Percentiles rank a stretch among this genome's conserved stretches.
Conservation (phyloP, 2,329 filamentous ascomycete species). For the Colletotrichum sp. region DNA sequence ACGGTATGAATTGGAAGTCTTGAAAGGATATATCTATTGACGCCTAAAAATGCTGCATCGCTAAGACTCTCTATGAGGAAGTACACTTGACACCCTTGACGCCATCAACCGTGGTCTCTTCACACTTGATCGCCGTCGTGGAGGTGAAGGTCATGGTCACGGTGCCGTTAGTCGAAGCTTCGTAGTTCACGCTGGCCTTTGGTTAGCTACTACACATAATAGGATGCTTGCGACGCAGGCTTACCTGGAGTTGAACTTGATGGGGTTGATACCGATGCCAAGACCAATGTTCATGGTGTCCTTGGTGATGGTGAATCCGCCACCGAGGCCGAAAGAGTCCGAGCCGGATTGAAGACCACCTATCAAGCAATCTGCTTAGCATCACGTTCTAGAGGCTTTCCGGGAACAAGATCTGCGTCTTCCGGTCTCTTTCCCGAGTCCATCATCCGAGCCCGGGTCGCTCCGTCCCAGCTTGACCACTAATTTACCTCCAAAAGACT, state of each 20-base stretch:
- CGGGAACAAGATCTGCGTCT: background rate
- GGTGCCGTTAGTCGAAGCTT: constrained; percentile 8
- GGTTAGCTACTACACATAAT: background rate
- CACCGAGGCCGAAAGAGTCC: constrained; percentile 13
- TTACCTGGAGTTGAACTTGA: constrained; percentile 10
- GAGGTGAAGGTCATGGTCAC: constrained; percentile 6
- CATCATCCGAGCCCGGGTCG: background rate
- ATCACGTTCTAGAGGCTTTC: background rate
- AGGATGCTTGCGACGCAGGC: background rate
- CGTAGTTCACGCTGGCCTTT: background rate
- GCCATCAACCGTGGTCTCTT: constrained; percentile 11
- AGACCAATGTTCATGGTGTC: constrained; percentile 14
- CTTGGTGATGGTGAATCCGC: constrained; percentile 14
- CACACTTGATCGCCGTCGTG: constrained; percentile 5
- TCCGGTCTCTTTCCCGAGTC: background rate
- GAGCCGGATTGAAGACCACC: constrained; percentile 13
- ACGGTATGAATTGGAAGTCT: background rate
- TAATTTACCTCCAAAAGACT: constrained; percentile 8
- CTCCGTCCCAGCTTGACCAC: too few species aligned
- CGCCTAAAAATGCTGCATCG: background rate
- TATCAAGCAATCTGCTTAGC: background rate
- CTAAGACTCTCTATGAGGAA: background rate
- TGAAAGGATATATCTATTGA: background rate
- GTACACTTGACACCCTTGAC: constrained; percentile 15
- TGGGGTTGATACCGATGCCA: constrained; percentile 1